Conservation (phyloP, 495 filamentous ascomycete species). For the Penicillium crystallinum region DNA sequence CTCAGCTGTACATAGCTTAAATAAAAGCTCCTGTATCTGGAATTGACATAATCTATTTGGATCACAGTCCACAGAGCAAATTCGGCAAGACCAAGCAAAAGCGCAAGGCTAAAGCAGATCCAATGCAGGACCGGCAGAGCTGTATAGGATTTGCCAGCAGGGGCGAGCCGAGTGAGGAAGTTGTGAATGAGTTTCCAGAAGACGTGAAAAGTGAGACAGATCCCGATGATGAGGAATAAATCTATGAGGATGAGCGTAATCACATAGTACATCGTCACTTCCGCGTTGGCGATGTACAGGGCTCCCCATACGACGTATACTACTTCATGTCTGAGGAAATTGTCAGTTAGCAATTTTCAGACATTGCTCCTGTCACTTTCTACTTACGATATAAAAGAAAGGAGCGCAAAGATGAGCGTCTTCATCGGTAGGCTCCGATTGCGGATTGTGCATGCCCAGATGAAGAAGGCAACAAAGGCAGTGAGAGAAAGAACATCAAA, state of each 20-base stretch:
- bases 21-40: background rate
- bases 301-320: slow-evolving; percentile 7
- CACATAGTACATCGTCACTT: slow-evolving; percentile 18
- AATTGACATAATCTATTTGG: no score
- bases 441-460: slow-evolving; percentile 20
- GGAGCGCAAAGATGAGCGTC: slow-evolving; percentile 4
- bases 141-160: slow-evolving; percentile 14
- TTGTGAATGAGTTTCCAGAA: slow-evolving; percentile 22
- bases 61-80: slow-evolving; percentile 16
- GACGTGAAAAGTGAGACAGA: slow-evolving; percentile 15
- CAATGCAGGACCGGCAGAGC: slow-evolving; percentile 15
- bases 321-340: background rate
- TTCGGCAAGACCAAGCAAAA: slow-evolving; percentile 10
- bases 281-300: slow-evolving; percentile 11
- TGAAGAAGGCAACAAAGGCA: slow-evolving; percentile 15
- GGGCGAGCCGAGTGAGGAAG: slow-evolving; percentile 14
- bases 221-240: slow-evolving; percentile 14
- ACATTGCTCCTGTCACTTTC: background rate
- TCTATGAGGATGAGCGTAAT: slow-evolving; percentile 17
- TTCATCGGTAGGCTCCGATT: slow-evolving; percentile 9
- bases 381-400: slow-evolving; percentile 14
- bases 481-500: slow-evolving; percentile 17
- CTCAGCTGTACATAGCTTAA: background rate
- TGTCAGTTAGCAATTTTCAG: background rate
- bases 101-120: slow-evolving; percentile 13